Percentiles rank a stretch among this genome's conserved stretches.
These are phyloP conservation scores for Megacollybia marginata DNA, from an alignment of 768 basidiomycete species.

Conservation along the genomic window DNA sequence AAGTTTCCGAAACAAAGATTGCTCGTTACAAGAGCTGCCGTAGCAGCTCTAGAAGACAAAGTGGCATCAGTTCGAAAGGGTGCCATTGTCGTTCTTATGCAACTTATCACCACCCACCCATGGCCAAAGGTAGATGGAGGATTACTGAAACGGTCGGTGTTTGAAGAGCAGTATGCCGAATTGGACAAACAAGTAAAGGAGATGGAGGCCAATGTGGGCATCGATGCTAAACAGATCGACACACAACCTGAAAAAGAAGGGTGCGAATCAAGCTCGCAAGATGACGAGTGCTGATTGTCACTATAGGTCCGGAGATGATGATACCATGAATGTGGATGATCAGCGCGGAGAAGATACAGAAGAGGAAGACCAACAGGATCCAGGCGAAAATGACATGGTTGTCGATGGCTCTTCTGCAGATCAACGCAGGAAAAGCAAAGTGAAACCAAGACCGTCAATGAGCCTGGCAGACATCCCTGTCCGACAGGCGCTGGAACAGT, in stretches of 20 bases:
- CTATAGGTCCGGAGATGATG: slow-evolving; percentile 7
- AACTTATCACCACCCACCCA: slow-evolving; percentile 81
- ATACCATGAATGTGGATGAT: slow-evolving; percentile 17
- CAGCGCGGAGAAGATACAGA: slow-evolving; percentile 19
- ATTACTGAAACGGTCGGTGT: slow-evolving; percentile 59
- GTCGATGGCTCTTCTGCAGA: slow-evolving; percentile 26
- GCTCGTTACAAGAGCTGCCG: slow-evolving; percentile 66
- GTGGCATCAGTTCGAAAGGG: slow-evolving; percentile 80
- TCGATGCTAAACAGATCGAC: too few relatives aligned
- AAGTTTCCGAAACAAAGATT: slow-evolving; percentile 88
- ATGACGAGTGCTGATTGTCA: too few relatives aligned
- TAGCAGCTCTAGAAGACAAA: slow-evolving; percentile 84
- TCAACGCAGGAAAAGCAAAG: slow-evolving; percentile 25
- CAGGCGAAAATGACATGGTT: slow-evolving; percentile 30
- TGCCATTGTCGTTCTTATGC: slow-evolving; percentile 68
- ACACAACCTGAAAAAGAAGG: too few relatives aligned
- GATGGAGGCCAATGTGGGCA: too few relatives aligned
- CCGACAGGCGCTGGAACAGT: slow-evolving; percentile 61
- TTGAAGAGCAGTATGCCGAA: slow-evolving; percentile 63
- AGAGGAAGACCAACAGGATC: slow-evolving; percentile 26
- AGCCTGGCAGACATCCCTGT: slow-evolving; percentile 68
- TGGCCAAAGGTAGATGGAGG: slow-evolving; percentile 79
- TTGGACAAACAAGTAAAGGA: slow-evolving; percentile 22
- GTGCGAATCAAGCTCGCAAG: too few relatives aligned
- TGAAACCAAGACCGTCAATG: slow-evolving; percentile 60